Evolutionary conservation across 2,329 filamentous ascomycete genomes (phyloP).

Genomic region (Sporothrix variecibatus): DNA sequence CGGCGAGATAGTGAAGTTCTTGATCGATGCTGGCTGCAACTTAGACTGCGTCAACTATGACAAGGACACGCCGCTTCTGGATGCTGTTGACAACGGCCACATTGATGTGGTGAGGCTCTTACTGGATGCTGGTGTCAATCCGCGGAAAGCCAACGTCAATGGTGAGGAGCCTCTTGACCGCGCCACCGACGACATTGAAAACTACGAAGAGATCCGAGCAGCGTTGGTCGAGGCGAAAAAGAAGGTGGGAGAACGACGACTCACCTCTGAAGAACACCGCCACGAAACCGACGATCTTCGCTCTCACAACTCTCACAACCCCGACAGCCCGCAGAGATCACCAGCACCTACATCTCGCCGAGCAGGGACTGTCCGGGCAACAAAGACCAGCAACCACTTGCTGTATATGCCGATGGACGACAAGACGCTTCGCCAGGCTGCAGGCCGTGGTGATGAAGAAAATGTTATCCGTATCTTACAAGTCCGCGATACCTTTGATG

Average conservation of each 20-base stretch:
- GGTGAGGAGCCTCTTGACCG: slow-evolving; percentile 90
- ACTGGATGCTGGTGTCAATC: slow-evolving; percentile 85
- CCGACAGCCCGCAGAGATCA: slow-evolving; percentile 61
- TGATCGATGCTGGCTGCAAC: slow-evolving; percentile 82
- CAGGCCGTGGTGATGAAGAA: slow-evolving; percentile 62
- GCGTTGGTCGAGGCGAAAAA: slow-evolving; percentile 63
- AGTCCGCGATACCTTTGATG: slow-evolving; percentile 63
- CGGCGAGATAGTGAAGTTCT: slow-evolving; percentile 80
- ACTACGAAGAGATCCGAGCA: slow-evolving; percentile 75
- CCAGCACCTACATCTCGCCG: slow-evolving; percentile 53
- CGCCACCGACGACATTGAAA: slow-evolving; percentile 71
- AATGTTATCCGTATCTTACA: slow-evolving; percentile 63
- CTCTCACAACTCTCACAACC: slow-evolving; percentile 51
- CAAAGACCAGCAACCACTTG: slow-evolving; percentile 65
- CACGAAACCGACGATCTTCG: slow-evolving; percentile 50
- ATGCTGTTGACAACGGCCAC: slow-evolving; percentile 95
- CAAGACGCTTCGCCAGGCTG: slow-evolving; percentile 61
- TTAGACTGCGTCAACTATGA: slow-evolving; percentile 78
- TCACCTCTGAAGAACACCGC: slow-evolving; percentile 61
- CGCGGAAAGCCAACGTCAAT: slow-evolving; percentile 85
- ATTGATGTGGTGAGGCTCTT: slow-evolving; percentile 83
- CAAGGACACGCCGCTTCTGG: slow-evolving; percentile 90
- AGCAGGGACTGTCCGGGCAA: slow-evolving; percentile 58
- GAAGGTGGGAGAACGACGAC: slow-evolving; percentile 55
- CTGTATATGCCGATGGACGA: slow-evolving; percentile 65